Percentiles rank a stretch among this genome's conserved stretches.
Conservation (phyloP, 2,329 filamentous ascomycete genomes). For the Penicillium sp. region DNA sequence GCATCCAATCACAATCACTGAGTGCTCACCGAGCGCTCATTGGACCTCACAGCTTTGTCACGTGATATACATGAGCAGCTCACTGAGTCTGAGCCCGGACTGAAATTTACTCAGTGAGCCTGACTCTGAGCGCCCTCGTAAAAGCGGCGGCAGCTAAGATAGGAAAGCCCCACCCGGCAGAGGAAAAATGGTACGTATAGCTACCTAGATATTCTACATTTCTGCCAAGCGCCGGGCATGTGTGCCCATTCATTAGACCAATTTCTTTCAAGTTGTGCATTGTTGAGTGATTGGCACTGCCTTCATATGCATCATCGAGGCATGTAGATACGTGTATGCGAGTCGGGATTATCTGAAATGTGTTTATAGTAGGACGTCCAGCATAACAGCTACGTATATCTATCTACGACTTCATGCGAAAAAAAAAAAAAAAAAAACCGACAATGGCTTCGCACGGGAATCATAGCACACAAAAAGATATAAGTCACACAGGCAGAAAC, state of each 20-base stretch:
- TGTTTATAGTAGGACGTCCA: background rate
- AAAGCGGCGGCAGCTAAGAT: background rate
- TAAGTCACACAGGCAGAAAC: slow-evolving; percentile 14
- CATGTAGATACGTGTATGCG: no score
- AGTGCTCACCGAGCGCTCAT: background rate
- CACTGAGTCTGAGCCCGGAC: background rate
- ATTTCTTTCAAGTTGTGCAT: no score
- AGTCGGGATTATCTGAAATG: background rate
- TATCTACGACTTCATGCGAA: slow-evolving; percentile 11
- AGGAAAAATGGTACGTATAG: background rate
- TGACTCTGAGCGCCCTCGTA: background rate
- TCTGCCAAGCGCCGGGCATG: background rate
- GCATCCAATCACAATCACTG: background rate
- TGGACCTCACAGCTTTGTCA: background rate
- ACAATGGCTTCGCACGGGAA: slow-evolving; percentile 11
- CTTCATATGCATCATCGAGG: no score
- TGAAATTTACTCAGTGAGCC: background rate
- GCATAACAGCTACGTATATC: background rate
- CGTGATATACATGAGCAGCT: background rate
- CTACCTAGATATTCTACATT: background rate
- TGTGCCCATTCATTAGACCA: no score
- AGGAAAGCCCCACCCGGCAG: background rate
- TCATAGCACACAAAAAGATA: slow-evolving; percentile 7
- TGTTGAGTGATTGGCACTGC: no score
- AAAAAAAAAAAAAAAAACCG: background rate